Base-by-base conservation (phyloP, 164 flowering plant species). In the Malania oleifera region DNA sequence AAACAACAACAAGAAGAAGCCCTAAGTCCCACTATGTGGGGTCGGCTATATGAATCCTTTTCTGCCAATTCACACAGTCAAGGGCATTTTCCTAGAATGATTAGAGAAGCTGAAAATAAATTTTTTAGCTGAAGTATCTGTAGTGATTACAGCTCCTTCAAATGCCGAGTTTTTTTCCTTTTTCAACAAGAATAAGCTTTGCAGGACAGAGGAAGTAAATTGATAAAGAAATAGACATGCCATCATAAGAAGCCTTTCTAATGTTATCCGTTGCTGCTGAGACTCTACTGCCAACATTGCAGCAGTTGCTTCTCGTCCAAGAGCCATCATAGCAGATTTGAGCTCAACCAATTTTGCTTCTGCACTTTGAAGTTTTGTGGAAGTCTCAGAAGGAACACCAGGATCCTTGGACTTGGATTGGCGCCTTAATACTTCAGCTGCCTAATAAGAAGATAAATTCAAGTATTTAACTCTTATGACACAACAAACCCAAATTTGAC, bases 271-370 rank as follows among this genome's bases (percentile, higher is more conserved):
- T 60, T 87, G 95, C 72, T 87, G 95, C 54, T 84, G 83, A 54
- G 62, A 77, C 67, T 87, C 85, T 47, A 87, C 95, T 19, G 85
- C 71, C 51, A 67, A 50, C 90, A 87, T 82, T 40, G 95, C 88
- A 69, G 71, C 76, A 15, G 75, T 74, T 39, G 95, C 89, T 74
- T 87, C 95, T 70, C 56, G 74, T 3, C 95, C 90, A 34, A 87
- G 65, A 23, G 83, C 80, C 56, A 58, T 60, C 68, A 78, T 63
- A 9, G 75, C 37, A 28, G 84, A 78, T 69, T 68, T 82, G 43
- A 82, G 84, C 27, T 83, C 90, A 22, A 52, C 55, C 66, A 84
- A 61, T 72, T 75, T 84, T 31, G 75, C 73, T 65, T 87, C 90
- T 56, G 90, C 83, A 64, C 54, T 50, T 70, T 80, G 78, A 62